A percentile compares a stretch with the other conserved stretches of the same genome.
Evolutionary conservation across 2,329 filamentous ascomycete species (phyloP).

Genomic region (Pyricularia sp.): DNA sequence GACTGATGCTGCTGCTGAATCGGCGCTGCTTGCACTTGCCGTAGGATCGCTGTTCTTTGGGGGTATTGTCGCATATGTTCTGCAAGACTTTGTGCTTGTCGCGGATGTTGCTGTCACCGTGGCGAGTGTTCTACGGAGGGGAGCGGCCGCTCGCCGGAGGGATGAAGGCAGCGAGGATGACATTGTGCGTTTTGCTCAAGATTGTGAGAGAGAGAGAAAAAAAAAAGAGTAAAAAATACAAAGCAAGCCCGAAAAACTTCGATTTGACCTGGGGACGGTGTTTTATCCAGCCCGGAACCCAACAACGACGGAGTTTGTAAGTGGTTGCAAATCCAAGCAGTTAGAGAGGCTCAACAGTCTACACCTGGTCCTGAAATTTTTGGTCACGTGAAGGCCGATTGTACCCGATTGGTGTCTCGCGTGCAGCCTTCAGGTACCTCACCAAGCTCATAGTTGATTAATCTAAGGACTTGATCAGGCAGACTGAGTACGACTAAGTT

Average conservation of each 20-base stretch:
- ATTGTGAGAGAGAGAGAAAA: background rate
- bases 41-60: slow-evolving; percentile 6
- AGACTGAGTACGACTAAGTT: background rate
- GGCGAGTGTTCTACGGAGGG: slow-evolving; percentile 10
- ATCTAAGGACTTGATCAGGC: background rate
- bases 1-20: slow-evolving; percentile 9
- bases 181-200: slow-evolving; percentile 1
- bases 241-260: background rate
- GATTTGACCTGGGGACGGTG: background rate
- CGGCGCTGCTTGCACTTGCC: slow-evolving; percentile 8
- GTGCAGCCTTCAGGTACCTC: background rate
- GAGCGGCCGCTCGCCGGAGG: slow-evolving; percentile 4
- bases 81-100: slow-evolving; percentile 25
- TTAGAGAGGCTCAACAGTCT: background rate
- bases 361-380: background rate
- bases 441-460: background rate
- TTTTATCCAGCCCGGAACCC: background rate
- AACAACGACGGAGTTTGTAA: background rate
- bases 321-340: background rate
- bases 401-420: background rate
- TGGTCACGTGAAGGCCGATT: slow-evolving; percentile 2
- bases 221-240: background rate
- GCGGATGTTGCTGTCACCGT: slow-evolving; percentile 24
- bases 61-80: background rate
- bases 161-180: slow-evolving; percentile 4